Evolutionary conservation across 129 eudicot species (phyloP).

Genomic region (Deinandra increscens): DNA sequence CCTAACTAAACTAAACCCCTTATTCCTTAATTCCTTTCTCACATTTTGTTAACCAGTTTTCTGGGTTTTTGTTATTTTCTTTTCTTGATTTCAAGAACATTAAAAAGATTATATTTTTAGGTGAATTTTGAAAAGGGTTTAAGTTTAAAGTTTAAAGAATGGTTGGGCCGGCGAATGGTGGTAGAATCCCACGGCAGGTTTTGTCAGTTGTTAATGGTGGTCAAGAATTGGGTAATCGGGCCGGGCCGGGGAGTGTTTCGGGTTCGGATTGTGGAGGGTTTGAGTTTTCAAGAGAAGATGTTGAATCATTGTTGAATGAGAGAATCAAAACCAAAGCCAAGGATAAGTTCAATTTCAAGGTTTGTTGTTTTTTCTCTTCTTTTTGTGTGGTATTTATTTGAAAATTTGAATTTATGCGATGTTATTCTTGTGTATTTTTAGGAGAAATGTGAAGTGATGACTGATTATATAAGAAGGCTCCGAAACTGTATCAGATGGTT

Average conservation of each 20-base stretch:
- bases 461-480: slow-evolving; percentile 63
- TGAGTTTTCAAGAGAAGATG: slow-evolving; percentile 73
- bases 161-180: slow-evolving; percentile 59
- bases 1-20: slow-evolving; percentile 20
- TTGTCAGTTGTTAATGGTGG: slow-evolving; percentile 69
- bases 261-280: slow-evolving; percentile 58
- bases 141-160: slow-evolving; percentile 33
- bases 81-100: slow-evolving; percentile 21
- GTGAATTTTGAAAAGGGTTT: background rate
- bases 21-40: slow-evolving; percentile 19
- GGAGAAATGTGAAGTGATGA: slow-evolving; percentile 87
- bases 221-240: slow-evolving; percentile 56
- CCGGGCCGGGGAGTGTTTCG: slow-evolving; percentile 47
- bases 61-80: slow-evolving; percentile 7
- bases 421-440: slow-evolving; percentile 24
- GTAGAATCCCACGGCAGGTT: slow-evolving; percentile 47
- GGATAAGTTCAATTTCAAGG: slow-evolving; percentile 66
- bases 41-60: slow-evolving; percentile 8
- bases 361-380: slow-evolving; percentile 31
- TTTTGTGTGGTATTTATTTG: background rate
- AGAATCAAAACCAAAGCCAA: slow-evolving; percentile 71
- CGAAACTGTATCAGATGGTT: slow-evolving; percentile 81
- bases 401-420: background rate
- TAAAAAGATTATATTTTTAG: slow-evolving; percentile 20
- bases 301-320: slow-evolving; percentile 79